Percentiles rank a stretch among this genome's conserved stretches.
These are phyloP conservation scores for Lipomyces spencermartinsiae DNA, from an alignment of 805 yeast species.

Conservation along the genomic window DNA sequence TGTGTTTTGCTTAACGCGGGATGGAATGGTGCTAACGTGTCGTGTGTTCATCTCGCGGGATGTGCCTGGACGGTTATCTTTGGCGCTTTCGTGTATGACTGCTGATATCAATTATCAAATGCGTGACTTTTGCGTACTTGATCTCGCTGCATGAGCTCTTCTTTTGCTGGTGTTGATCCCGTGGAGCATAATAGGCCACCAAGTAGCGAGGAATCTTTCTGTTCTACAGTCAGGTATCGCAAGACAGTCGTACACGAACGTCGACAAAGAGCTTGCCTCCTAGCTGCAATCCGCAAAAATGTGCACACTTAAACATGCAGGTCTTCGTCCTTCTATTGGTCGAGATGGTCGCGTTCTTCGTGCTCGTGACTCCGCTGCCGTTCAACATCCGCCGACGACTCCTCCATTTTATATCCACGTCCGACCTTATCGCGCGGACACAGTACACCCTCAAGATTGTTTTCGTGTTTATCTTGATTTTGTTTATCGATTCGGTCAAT, in stretches of 20 bases:
- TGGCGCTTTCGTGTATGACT: background rate
- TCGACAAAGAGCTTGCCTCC: background rate
- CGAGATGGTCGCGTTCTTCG: conserved; percentile 80
- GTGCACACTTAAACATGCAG: conserved; percentile 25
- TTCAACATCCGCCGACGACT: conserved; percentile 71
- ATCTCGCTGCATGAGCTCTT: too few species aligned
- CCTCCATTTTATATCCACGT: conserved; percentile 65
- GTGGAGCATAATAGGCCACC: too few species aligned
- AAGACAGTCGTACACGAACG: background rate
- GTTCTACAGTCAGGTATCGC: background rate
- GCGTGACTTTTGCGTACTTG: too few species aligned
- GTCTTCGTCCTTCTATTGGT: conserved; percentile 77
- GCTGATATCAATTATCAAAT: background rate
- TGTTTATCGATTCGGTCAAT: conserved; percentile 88
- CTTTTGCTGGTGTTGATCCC: too few species aligned
- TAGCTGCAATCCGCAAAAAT: background rate
- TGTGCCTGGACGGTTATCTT: background rate
- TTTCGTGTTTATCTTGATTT: conserved; percentile 78
- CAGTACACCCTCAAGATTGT: conserved; percentile 81
- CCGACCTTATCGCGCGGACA: conserved; percentile 73
- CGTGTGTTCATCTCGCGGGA: background rate
- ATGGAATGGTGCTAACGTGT: background rate
- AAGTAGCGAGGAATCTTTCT: background rate
- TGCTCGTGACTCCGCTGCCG: conserved; percentile 88
- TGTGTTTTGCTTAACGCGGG: background rate